phyloP scores from a whole-genome alignment of 495 filamentous ascomycete species.

The Trichocladium antarcticum region DNA sequence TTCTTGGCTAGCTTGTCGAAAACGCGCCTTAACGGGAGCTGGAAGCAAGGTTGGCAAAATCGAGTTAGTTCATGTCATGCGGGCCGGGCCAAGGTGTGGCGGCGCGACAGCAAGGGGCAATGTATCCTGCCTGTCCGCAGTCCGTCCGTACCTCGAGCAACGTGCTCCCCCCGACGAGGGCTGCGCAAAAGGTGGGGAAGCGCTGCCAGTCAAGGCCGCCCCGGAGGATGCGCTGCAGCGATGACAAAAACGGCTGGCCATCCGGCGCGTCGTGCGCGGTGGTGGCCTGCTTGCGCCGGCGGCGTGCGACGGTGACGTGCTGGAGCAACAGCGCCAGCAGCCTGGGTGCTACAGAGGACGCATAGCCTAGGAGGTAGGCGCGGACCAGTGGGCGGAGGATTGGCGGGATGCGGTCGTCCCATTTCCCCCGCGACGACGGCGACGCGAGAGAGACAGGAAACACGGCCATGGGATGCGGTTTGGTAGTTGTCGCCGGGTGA shows the following conservation, averaged over 20 bases:
- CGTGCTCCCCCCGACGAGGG: conserved; percentile 64
- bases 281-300: conserved; percentile 28
- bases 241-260: conserved; percentile 29
- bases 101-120: background rate
- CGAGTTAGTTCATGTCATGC: conserved; percentile 4
- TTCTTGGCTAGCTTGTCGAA: conserved; percentile 16
- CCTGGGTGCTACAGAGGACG: conserved; percentile 57
- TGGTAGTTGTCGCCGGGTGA: too few relatives aligned
- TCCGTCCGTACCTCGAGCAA: conserved; percentile 45
- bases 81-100: background rate
- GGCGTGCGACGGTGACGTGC: conserved; percentile 26
- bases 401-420: conserved; percentile 32
- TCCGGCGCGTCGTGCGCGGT: background rate
- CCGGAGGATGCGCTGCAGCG: conserved; percentile 33
- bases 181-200: conserved; percentile 76
- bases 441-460: background rate
- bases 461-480: background rate
- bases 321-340: conserved; percentile 47
- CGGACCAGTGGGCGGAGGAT: conserved; percentile 50
- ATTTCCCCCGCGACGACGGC: conserved; percentile 11
- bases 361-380: conserved; percentile 66
- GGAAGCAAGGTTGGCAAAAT: background rate
- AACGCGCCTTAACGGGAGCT: conserved; percentile 25
- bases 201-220: conserved; percentile 43
- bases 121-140: background rate